Evolutionary conservation across 1,284 basidiomycete genomes (phyloP).

Genomic region (Pseudozyma flocculosa): DNA sequence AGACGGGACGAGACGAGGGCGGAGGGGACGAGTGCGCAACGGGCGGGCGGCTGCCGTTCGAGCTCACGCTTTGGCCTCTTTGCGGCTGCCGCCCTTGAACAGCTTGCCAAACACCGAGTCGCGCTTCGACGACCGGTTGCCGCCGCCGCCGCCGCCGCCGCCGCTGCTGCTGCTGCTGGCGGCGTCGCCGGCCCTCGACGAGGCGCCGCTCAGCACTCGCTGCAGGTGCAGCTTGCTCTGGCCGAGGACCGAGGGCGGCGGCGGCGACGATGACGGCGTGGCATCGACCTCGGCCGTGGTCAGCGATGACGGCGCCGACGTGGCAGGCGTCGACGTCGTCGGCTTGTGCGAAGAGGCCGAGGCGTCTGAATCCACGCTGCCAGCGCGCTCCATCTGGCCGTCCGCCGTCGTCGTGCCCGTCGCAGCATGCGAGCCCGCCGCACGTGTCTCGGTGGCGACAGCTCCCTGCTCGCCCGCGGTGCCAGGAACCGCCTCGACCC

Average conservation of each 20-base stretch:
- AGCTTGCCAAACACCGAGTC: constrained; percentile 33
- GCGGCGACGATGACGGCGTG: background rate
- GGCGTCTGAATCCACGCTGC: background rate
- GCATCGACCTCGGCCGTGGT: constrained; percentile 2
- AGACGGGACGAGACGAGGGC: too few species aligned
- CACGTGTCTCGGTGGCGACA: too few species aligned
- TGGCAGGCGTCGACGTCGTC: constrained; percentile 15
- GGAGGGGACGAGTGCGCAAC: too few species aligned
- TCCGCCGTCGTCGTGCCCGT: background rate
- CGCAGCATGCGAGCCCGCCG: background rate
- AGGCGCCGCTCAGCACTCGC: constrained; percentile 11
- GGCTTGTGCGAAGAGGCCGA: constrained; percentile 5
- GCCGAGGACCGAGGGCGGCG: background rate
- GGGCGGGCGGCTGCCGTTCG: too few species aligned
- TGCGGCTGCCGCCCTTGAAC: constrained; percentile 17
- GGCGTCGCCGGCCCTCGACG: background rate
- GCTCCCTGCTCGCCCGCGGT: background rate
- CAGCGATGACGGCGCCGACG: constrained; percentile 7
- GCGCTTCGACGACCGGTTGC: too few species aligned
- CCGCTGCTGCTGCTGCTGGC: background rate
- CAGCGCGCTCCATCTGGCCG: too few species aligned
- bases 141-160: too few species aligned
- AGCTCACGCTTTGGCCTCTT: constrained; percentile 22
- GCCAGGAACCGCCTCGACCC: background rate
- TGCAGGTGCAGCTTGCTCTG: constrained; percentile 14